phyloP scores from a whole-genome alignment of 306 rosid genomes.

The Prinsepia uniflora region DNA sequence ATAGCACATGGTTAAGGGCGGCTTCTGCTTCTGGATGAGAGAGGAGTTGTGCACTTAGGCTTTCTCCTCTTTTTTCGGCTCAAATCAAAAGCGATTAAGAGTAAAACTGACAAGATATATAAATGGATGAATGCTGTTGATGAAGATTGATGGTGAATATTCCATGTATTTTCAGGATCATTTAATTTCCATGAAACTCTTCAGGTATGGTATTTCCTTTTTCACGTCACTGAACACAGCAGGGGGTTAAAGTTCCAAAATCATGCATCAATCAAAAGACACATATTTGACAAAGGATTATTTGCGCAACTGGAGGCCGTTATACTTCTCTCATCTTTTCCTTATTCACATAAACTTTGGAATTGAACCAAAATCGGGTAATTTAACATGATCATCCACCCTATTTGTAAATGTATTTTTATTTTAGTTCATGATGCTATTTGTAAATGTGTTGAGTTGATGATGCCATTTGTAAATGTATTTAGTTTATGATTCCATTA shows the following conservation, averaged over 20 bases:
- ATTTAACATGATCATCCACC: too few relatives aligned
- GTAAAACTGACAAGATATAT: neutral
- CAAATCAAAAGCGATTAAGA: neutral
- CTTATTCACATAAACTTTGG: neutral
- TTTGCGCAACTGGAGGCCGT: neutral
- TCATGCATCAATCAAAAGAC: neutral
- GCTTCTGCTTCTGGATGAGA: slow-evolving; percentile 30
- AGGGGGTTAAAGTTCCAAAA: too few relatives aligned
- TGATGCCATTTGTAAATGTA: too few relatives aligned
- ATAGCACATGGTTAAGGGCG: slow-evolving; percentile 63
- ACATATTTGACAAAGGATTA: neutral
- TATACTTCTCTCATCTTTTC: neutral
- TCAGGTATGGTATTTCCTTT: too few relatives aligned
- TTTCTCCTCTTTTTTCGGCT: neutral
- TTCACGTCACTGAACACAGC: too few relatives aligned
- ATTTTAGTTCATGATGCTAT: too few relatives aligned
- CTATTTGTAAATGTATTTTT: too few relatives aligned
- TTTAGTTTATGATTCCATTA: too few relatives aligned
- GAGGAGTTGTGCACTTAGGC: slow-evolving; percentile 2
- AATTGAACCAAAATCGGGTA: too few relatives aligned
- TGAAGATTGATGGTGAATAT: neutral
- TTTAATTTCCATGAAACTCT: neutral
- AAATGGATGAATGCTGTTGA: neutral
- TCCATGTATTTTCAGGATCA: neutral
- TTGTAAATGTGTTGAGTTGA: too few relatives aligned